Evolutionary conservation across 2,329 filamentous ascomycete genomes (phyloP), one percentile per base, ranked within the genome.

Genomic region (Fusarium sp.): DNA sequence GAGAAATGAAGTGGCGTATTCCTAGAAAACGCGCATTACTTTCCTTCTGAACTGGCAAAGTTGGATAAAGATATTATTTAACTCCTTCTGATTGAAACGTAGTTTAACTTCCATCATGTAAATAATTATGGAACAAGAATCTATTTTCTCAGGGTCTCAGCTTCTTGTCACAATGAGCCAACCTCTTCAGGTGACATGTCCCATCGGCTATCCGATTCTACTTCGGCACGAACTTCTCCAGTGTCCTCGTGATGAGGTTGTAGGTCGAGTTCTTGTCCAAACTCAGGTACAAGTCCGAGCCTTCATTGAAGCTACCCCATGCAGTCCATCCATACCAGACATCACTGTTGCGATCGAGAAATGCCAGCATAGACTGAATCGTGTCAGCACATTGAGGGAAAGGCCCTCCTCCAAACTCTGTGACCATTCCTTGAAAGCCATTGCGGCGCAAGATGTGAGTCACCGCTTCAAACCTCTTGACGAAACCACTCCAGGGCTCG

Each of bases 301-400:
- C 57, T 23, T 19, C 19, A n/a, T 60, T 60, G 2, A 60, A 60
- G 3, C 57, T 55, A 15, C 57, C 57, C 57, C 57, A 60, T 1
- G 37, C 57, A 16, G 37, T 60, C 57, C 57, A 60, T 9, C 46
- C 57, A 37, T 57, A 57, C 58, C 58, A 61, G 8, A 57, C 25
- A 45, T 61, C 58, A 16, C 49, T 61, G 21, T 57, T 61, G 7
- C 58, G 31, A 12, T 57, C 38, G 9, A 61, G 37, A 10, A 57
- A 61, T 18, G 57, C 46, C 57, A 60, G 14, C 46, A 60, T 41
- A 7, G 19, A 60, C 33, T 31, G 35, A 55, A 60, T 60, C 1
- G 57, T 60, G 7, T 42, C 37, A 3, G 15, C 37, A 15, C 57
- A 60, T 4, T 60, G 57, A 19, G 37, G 37, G 4, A 42, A 60